These are phyloP conservation scores for Zygnema cylindricum DNA, from an alignment of 139 green algal genomes.

Conservation along the genomic window DNA sequence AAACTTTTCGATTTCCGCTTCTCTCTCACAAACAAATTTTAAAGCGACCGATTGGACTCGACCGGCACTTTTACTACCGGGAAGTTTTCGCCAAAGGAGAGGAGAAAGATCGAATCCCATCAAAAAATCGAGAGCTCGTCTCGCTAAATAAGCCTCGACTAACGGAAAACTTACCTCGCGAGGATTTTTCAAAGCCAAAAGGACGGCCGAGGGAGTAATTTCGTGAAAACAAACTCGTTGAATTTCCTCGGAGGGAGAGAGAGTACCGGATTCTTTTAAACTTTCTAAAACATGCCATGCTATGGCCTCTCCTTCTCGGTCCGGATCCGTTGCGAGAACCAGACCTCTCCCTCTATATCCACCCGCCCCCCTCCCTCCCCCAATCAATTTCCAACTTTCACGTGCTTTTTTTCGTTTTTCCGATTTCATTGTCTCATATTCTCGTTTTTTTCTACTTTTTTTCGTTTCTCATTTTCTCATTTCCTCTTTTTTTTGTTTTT, in stretches of 20 bases:
- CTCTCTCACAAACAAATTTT: conserved; percentile 82
- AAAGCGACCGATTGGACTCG: conserved; percentile 89
- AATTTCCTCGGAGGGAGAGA: neutral
- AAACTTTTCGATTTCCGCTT: conserved; percentile 78
- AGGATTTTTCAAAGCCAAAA: conserved; percentile 72
- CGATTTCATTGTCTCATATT: too few relatives aligned
- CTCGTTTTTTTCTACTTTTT: too few relatives aligned
- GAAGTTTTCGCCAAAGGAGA: conserved; percentile 91
- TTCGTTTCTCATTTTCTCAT: too few relatives aligned
- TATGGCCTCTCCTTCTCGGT: conserved; percentile 92
- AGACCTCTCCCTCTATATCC: conserved; percentile 54
- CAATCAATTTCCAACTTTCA: too few relatives aligned
- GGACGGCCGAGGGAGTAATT: conserved; percentile 72
- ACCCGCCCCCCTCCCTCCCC: neutral
- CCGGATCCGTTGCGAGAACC: conserved; percentile 93
- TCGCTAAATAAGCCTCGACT: conserved; percentile 90
- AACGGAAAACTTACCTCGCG: conserved; percentile 71
- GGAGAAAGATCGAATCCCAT: conserved; percentile 88
- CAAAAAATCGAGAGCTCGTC: conserved; percentile 90
- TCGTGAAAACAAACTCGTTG: conserved; percentile 58
- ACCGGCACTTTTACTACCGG: conserved; percentile 68
- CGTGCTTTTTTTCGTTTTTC: too few relatives aligned
- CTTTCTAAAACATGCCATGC: conserved; percentile 88
- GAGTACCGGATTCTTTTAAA: conserved; percentile 35
- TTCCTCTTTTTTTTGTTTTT: too few relatives aligned